phyloP scores from a whole-genome alignment of 2,329 filamentous ascomycete genomes.

The Alternaria postmessia region DNA sequence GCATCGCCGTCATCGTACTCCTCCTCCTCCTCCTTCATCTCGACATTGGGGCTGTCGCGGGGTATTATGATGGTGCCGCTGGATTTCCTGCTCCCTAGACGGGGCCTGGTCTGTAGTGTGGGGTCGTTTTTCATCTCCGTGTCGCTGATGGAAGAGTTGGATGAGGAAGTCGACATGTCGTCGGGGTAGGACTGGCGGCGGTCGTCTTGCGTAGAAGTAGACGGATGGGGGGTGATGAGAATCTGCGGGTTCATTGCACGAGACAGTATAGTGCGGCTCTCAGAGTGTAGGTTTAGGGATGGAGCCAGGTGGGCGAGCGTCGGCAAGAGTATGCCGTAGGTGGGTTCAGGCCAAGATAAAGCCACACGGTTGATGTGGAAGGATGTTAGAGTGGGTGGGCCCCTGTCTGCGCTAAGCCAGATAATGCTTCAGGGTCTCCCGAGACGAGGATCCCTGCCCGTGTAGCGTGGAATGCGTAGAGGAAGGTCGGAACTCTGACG shows the following conservation, averaged over 20 bases:
- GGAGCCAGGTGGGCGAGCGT: conserved; percentile 19
- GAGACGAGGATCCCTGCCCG: conserved; percentile 23
- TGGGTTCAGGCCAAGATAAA: conserved; percentile 20
- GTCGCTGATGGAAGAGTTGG: conserved; percentile 56
- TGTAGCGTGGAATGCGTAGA: conserved; percentile 12
- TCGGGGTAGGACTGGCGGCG: conserved; percentile 41
- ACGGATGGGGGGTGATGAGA: conserved; percentile 38
- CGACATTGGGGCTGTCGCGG: conserved; percentile 76
- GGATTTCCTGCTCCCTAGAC: conserved; percentile 76
- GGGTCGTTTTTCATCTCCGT: conserved; percentile 53
- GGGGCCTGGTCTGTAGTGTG: conserved; percentile 66
- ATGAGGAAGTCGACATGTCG: conserved; percentile 52
- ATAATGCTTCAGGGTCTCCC: conserved; percentile 20
- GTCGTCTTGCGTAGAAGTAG: conserved; percentile 31
- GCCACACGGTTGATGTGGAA: conserved; percentile 30
- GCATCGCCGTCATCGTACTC: conserved; percentile 88
- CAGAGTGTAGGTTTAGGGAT: conserved; percentile 24
- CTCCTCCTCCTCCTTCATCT: conserved; percentile 75
- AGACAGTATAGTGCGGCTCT: conserved; percentile 30
- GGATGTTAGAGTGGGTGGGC: conserved; percentile 31
- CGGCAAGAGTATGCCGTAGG: conserved; percentile 34
- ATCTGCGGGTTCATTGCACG: conserved; percentile 27
- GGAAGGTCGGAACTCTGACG: not conserved
- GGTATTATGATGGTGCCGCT: conserved; percentile 85
- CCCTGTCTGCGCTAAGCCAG: conserved; percentile 11